Conservation (phyloP, 140 eudicot genomes). For the Ambrosia hybrid region DNA sequence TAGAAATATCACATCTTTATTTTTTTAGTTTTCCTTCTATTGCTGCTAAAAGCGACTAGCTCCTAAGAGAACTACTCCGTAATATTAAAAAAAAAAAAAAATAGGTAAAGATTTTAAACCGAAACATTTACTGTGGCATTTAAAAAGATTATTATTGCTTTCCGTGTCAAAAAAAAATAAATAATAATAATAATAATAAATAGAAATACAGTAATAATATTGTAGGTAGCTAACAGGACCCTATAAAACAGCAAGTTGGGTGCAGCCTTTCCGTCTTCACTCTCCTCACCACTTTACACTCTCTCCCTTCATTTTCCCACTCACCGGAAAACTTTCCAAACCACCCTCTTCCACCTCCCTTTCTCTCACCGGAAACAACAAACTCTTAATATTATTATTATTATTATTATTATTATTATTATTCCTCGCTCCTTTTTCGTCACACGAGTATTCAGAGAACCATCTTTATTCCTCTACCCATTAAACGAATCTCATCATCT, state of each 20-base stretch:
- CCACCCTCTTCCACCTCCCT: slow-evolving; percentile 3
- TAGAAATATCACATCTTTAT: too few species aligned
- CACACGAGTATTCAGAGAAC: slow-evolving; percentile 24
- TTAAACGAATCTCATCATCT: slow-evolving; percentile 38
- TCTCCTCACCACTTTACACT: slow-evolving; percentile 33
- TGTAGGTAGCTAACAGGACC: slow-evolving; percentile 19
- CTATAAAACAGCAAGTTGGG: slow-evolving; percentile 46
- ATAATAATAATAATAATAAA: neutral
- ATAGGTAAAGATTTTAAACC: too few species aligned
- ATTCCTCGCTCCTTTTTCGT: neutral
- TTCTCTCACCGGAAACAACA: slow-evolving; percentile 7
- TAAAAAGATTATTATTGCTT: neutral
- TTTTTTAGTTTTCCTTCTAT: too few species aligned
- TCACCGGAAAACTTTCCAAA: slow-evolving; percentile 9
- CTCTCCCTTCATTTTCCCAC: slow-evolving; percentile 19
- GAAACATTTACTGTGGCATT: too few species aligned
- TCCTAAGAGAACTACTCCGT: too few species aligned
- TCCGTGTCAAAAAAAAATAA: neutral
- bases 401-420: too few species aligned
- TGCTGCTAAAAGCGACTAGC: too few species aligned
- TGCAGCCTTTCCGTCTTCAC: slow-evolving; percentile 43
- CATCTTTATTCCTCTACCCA: slow-evolving; percentile 46
- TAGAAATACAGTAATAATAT: neutral
- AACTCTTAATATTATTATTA: too few species aligned
- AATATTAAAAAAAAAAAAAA: too few species aligned